phyloP scores from a whole-genome alignment of 306 rosid species.

The Elaeagnus macrophylla region DNA sequence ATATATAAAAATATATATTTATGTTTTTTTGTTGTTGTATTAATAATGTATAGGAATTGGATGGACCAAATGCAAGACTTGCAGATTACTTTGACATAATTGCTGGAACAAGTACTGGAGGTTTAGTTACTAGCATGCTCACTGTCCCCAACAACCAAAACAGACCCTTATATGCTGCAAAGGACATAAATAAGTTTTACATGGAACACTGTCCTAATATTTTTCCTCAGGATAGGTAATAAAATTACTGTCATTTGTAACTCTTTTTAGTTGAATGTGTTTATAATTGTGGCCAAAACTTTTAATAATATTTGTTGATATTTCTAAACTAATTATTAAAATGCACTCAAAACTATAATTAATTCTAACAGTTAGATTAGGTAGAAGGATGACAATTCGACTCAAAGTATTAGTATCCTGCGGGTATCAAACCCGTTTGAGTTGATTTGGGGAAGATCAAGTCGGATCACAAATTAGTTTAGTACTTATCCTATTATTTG shows the following conservation, averaged over 20 bases:
- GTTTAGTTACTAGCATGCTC: conserved; percentile 24
- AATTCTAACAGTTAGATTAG: too few relatives aligned
- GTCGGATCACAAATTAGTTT: too few relatives aligned
- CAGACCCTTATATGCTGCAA: conserved; percentile 28
- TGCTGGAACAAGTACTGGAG: conserved; percentile 26
- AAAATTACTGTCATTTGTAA: not conserved
- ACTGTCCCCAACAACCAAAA: conserved; percentile 34
- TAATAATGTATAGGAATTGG: not conserved
- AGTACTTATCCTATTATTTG: too few relatives aligned
- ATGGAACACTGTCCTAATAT: conserved; percentile 24
- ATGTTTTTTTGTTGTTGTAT: not conserved
- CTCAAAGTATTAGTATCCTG: too few relatives aligned
- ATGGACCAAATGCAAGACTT: conserved; percentile 7
- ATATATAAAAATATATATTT: not conserved
- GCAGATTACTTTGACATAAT: conserved; percentile 23
- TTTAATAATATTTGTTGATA: not conserved
- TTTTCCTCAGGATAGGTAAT: conserved; percentile 29
- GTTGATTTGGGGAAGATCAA: too few relatives aligned
- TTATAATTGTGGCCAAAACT: not conserved
- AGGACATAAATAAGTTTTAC: conserved; percentile 29
- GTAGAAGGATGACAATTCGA: too few relatives aligned
- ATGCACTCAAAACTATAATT: too few relatives aligned
- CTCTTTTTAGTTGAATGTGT: not conserved
- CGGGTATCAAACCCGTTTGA: too few relatives aligned
- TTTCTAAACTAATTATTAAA: too few relatives aligned